A percentile compares a stretch with the other conserved stretches of the same genome.
These are phyloP conservation scores for Phialophora verrucosa DNA, from an alignment of 2,329 filamentous ascomycete species.

Conservation along the genomic window DNA sequence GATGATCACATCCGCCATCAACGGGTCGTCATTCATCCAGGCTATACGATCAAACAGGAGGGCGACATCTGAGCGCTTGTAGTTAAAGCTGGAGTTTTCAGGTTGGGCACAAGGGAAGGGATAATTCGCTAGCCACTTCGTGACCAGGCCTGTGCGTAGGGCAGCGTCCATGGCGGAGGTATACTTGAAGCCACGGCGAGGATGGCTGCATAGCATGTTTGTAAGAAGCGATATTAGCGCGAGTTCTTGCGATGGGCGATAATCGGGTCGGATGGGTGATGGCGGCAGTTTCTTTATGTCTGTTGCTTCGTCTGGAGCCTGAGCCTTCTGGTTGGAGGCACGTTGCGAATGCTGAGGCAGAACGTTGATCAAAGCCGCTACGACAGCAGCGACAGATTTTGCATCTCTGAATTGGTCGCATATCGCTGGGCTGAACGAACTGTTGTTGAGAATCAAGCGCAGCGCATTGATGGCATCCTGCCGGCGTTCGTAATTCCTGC, in stretches of 20 bases:
- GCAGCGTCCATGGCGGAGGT: slow-evolving; percentile 51
- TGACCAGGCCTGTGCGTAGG: slow-evolving; percentile 69
- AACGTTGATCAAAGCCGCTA: slow-evolving; percentile 36
- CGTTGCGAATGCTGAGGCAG: slow-evolving; percentile 31
- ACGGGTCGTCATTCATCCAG: slow-evolving; percentile 50
- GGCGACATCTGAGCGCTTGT: slow-evolving; percentile 49
- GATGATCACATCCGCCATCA: slow-evolving; percentile 53
- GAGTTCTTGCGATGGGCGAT: slow-evolving; percentile 50
- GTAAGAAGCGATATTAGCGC: slow-evolving; percentile 62
- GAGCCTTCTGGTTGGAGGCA: slow-evolving; percentile 24
- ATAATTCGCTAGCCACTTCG: slow-evolving; percentile 75
- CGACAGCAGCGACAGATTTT: slow-evolving; percentile 42
- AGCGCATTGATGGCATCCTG: slow-evolving; percentile 52
- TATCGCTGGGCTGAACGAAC: slow-evolving; percentile 23
- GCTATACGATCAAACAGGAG: slow-evolving; percentile 47
- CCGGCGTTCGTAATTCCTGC: slow-evolving; percentile 47
- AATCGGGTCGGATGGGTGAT: slow-evolving; percentile 34
- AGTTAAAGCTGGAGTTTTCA: slow-evolving; percentile 52
- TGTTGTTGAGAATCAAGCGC: slow-evolving; percentile 47
- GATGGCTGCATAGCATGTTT: slow-evolving; percentile 64
- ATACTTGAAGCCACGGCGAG: slow-evolving; percentile 11
- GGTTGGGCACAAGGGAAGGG: slow-evolving; percentile 65
- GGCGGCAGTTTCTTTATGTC: slow-evolving; percentile 39
- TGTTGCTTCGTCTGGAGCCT: slow-evolving; percentile 44
- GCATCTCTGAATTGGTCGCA: slow-evolving; percentile 27